Evolutionary conservation across 352 stramenopile genomes (phyloP), one percentile per base, ranked within the genome.

Genomic region (Peronosclerospora sorghi): DNA sequence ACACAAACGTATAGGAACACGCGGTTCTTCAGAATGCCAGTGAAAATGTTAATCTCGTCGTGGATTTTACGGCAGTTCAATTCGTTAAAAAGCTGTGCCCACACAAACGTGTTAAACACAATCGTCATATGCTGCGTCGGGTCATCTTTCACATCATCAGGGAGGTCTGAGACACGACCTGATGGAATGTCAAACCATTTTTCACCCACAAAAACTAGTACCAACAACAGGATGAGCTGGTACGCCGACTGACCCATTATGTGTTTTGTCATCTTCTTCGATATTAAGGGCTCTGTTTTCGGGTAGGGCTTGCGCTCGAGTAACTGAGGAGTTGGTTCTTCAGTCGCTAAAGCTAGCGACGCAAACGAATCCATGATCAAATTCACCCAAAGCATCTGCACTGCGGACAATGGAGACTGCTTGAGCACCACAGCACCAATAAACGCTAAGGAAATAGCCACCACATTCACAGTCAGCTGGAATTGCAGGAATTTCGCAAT

Each of bases 351-450:
- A n/a, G 93, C 91, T 6, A 98, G 62, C 24, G 93, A 92, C 6
- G 90, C 92, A 52, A 97, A 95, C 12, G 86, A 96, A 63, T 98
- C 93, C 91, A 98, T 98, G 58, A 98, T 97, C 23, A 98, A 57
- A 58, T 98, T 98, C 14, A 98, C 86, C 93, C 92, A 98, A 13
- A 98, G 68, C 83, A 98, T 95, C 68, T 97, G 94, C 1, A 97
- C 86, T 23, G 93, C 85, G 28, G 86, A 94, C n/a, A 98, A 51
- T 6, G 86, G 87, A 20, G 75, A 82, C 39, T 80, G 65, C 19
- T 77, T 53, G 12, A 82, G 42, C 5, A 64, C 41, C 15, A 79
- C 60, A 1, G 86, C 81, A 17, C 80, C 84, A 19, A 97, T 49
- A 45, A 96, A 96, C 9, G 87, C 90, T 14, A 96, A 60, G 27